Conservation (phyloP, 768 basidiomycete genomes). For the Termitomyces sp. region DNA sequence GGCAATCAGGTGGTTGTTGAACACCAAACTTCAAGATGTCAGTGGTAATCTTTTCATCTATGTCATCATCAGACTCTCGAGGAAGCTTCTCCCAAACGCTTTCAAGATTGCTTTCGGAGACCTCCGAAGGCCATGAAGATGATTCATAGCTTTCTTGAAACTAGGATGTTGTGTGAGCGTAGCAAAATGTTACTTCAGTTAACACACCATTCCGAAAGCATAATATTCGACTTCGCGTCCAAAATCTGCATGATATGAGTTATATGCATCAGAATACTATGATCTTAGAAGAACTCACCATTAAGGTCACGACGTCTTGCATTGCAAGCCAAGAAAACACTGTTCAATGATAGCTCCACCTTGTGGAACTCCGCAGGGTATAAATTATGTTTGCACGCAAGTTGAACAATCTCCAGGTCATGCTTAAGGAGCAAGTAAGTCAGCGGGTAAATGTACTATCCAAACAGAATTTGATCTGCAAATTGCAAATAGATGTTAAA, state of each 20-base stretch:
- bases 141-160: not conserved
- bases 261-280: not conserved
- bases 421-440: slow-evolving; percentile 1
- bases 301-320: not conserved
- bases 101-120: not conserved
- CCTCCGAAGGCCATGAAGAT: not conserved
- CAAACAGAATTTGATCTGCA: not conserved
- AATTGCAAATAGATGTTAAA: no score
- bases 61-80: not conserved
- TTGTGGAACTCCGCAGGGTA: not conserved
- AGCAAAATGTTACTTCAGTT: not conserved
- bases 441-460: slow-evolving; percentile 3
- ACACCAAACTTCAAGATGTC: not conserved
- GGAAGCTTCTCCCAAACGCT: not conserved
- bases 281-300: not conserved
- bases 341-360: not conserved
- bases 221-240: slow-evolving; percentile 1
- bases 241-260: not conserved
- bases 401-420: not conserved
- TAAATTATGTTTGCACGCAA: not conserved
- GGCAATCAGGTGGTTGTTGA: not conserved
- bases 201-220: slow-evolving; percentile 5
- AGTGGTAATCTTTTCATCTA: not conserved
- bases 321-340: not conserved
- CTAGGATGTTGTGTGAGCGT: not conserved